Base-by-base conservation (phyloP, 306 rosid species). In the Astragalus glycyphyllos region DNA sequence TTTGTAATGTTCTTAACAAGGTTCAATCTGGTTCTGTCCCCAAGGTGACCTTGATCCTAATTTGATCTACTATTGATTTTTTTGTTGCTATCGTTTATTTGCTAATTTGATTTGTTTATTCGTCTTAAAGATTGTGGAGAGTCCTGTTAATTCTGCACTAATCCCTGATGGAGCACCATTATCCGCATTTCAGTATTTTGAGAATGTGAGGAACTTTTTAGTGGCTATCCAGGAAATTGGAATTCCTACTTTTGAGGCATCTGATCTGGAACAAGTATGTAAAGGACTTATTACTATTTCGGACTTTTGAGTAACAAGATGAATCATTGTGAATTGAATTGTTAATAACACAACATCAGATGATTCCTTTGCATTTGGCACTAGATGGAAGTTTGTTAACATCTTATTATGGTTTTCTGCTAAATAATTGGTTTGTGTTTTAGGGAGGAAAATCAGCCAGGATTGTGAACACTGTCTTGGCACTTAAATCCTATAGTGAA, bases 211-310 rank as follows among this genome's bases (percentile, higher is more conserved):
- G 86, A 93, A 93, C 79, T 93, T 93, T 76, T 83, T 84, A 32
- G 97, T 85, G 58, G 97, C 97, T 23, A 49, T 85, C 16, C 89
- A 90, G 77, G 96, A 82, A 72, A 76, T 93, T 85, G 96, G 96
- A 57, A 72, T 90, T 77, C 98, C 98, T 54, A 81, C 92, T 49
- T 90, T 93, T 54, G 97, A 93, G 88, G 86, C 92, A 58, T 93
- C 98, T 73, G 98, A 93, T 87, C 92, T 93, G 26, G 98, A 90
- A 81, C 98, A 93, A 81, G 98, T 93, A 88, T 68, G 90, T 80
- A 7, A 53, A 74, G 58, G 71, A 68, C 56, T 55, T 41, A 12
- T 31, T 41, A 11, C 5, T 29, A 10, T 79, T 50, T 51, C 46
- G 10, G 38, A 5, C 8, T 7, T 16, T 45, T 35, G 37, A 46